Percentiles rank a stretch among this genome's conserved stretches.
Evolutionary conservation across 2,329 filamentous ascomycete genomes (phyloP).

Genomic region (Fusarium verrucosum): DNA sequence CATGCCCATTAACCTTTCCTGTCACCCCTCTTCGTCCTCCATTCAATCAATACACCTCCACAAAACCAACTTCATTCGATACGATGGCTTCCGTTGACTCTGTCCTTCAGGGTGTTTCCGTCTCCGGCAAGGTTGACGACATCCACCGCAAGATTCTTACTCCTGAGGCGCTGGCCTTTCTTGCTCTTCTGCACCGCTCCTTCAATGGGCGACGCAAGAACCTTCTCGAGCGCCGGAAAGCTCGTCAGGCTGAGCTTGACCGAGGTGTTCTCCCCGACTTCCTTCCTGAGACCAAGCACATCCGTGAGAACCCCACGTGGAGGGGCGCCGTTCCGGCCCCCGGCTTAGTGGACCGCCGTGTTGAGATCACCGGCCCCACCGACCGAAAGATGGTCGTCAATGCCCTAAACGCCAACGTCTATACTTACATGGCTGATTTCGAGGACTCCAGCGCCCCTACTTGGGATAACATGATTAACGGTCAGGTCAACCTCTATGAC

Average conservation of each 20-base stretch:
- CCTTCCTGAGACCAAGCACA: conserved; percentile 92
- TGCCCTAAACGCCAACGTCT: conserved; percentile 93
- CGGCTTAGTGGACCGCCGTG: conserved; percentile 89
- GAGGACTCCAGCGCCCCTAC: conserved; percentile 96
- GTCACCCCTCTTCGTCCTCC: conserved; percentile 8
- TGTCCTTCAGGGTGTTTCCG: conserved; percentile 86
- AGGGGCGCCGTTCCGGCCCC: conserved; percentile 91
- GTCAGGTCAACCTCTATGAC: conserved; percentile 97
- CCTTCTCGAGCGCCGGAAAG: conserved; percentile 84
- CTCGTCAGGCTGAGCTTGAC: conserved; percentile 93
- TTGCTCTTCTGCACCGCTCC: conserved; percentile 91
- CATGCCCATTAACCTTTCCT: conserved; percentile 8
- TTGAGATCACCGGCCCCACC: conserved; percentile 97
- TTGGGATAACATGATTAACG: conserved; percentile 99
- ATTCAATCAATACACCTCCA: conserved; percentile 5
- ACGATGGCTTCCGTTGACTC: conserved; percentile 75
- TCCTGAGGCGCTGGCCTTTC: conserved; percentile 88
- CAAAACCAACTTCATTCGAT: conserved; percentile 6
- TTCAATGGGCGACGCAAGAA: conserved; percentile 91
- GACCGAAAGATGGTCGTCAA: conserved; percentile 99
- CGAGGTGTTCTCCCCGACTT: conserved; percentile 90
- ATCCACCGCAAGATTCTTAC: conserved; percentile 90
- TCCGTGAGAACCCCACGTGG: conserved; percentile 94
- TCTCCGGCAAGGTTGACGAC: conserved; percentile 82
- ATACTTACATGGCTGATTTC: conserved; percentile 99